A percentile compares a stretch with the other conserved stretches of the same genome.
These are phyloP conservation scores for Phragmites australis DNA, from an alignment of 176 grass and related monocot genomes.

Conservation along the genomic window DNA sequence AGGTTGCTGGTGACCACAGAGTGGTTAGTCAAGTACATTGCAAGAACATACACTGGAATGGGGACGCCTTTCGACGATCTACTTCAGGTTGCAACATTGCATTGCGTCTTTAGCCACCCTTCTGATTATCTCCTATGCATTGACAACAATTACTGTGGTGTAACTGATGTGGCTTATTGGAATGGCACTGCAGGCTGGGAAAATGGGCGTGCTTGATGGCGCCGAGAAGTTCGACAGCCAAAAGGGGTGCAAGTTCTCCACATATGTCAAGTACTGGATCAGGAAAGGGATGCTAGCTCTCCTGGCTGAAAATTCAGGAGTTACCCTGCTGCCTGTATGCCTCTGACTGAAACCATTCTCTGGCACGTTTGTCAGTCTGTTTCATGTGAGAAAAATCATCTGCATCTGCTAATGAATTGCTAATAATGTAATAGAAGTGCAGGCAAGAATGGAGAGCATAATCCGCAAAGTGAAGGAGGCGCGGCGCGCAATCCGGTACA, in stretches of 20 bases:
- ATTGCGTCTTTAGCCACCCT: not conserved
- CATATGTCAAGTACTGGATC: constrained; percentile 89
- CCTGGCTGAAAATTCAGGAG: constrained; percentile 57
- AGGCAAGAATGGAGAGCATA: constrained; percentile 82
- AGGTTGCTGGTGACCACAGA: constrained; percentile 59
- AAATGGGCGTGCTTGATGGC: constrained; percentile 78
- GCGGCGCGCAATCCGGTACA: constrained; percentile 45
- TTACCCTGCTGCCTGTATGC: constrained; percentile 72
- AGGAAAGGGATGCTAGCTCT: constrained; percentile 75
- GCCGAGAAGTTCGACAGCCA: constrained; percentile 75
- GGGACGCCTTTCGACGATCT: constrained; percentile 81
- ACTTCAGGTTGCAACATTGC: constrained; percentile 62
- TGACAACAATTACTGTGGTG: not conserved
- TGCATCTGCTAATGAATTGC: not conserved
- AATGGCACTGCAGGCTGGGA: constrained; percentile 59
- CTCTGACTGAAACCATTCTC: constrained; percentile 34
- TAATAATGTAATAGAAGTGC: not conserved
- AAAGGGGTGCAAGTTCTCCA: constrained; percentile 79
- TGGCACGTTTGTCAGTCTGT: not conserved
- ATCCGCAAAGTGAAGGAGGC: constrained; percentile 72
- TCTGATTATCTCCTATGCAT: not conserved
- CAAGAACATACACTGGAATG: constrained; percentile 66
- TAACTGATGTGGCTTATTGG: not conserved
- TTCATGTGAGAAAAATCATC: not conserved
- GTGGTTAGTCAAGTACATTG: constrained; percentile 74